These are phyloP conservation scores for Beta macrorhiza DNA, from an alignment of 179 eudicot genomes.

Conservation along the genomic window DNA sequence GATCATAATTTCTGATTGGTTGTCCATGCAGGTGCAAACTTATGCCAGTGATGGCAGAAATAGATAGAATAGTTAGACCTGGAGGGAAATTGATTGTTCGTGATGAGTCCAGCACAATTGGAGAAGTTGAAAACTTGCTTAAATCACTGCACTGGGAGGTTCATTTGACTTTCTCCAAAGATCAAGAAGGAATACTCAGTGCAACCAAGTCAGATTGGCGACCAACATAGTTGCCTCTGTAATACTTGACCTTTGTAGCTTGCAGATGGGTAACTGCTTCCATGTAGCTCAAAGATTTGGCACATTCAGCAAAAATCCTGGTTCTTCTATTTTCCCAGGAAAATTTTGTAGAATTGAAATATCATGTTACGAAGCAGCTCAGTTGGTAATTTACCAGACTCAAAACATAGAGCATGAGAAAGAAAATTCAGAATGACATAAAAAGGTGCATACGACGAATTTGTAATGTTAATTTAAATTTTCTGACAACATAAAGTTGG, in stretches of 20 bases:
- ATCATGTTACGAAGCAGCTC: conserved; percentile 12
- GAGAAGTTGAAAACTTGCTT: conserved; percentile 66
- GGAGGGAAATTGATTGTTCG: conserved; percentile 82
- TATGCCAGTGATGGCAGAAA: conserved; percentile 65
- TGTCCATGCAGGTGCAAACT: conserved; percentile 61
- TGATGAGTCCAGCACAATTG: conserved; percentile 52
- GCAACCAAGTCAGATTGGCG: conserved; percentile 80
- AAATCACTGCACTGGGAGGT: conserved; percentile 91
- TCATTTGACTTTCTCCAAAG: conserved; percentile 58
- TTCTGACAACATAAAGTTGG: background rate
- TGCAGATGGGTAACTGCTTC: background rate
- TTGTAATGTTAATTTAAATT: background rate
- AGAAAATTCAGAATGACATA: conserved; percentile 3
- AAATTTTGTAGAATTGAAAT: conserved; percentile 11
- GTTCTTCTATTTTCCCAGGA: background rate
- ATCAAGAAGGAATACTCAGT: conserved; percentile 72
- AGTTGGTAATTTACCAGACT: conserved; percentile 1
- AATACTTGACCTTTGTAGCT: conserved; percentile 11
- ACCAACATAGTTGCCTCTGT: conserved; percentile 46
- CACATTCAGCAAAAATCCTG: background rate
- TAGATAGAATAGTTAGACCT: conserved; percentile 82
- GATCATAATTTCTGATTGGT: background rate
- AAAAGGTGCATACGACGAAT: background rate
- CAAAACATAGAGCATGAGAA: background rate
- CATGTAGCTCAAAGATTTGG: background rate